Conservation (phyloP, 73 alveolate species). For the Paramecium caudatum region DNA sequence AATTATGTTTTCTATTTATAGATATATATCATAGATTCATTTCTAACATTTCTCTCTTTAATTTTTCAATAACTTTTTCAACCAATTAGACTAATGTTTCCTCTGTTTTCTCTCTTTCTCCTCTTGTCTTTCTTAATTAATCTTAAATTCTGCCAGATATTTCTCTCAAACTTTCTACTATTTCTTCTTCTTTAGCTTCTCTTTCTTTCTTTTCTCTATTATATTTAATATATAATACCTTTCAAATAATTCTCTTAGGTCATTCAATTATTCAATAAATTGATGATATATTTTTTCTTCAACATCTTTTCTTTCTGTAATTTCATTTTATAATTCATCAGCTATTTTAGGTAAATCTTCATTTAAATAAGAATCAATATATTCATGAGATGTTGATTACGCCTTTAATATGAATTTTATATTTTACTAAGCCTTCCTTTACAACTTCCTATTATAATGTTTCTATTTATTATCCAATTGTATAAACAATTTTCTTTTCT, state of each 20-base stretch:
- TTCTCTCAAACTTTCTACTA: constrained; percentile 74
- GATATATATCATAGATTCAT: constrained; percentile 70
- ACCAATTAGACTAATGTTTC: constrained; percentile 69
- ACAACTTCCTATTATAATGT: constrained; percentile 55
- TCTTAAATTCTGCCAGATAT: constrained; percentile 73
- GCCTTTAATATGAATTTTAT: constrained; percentile 44
- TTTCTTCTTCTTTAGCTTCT: constrained; percentile 75
- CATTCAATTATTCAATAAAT: constrained; percentile 70
- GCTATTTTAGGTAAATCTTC: constrained; percentile 76
- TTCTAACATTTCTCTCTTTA: constrained; percentile 78
- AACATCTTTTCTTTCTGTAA: constrained; percentile 74
- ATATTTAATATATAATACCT: constrained; percentile 28
- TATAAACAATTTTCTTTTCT: constrained; percentile 73
- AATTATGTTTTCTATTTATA: too few species aligned
- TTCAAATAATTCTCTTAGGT: constrained; percentile 72
- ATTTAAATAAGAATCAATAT: constrained; percentile 74
- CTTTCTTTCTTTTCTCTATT: constrained; percentile 74
- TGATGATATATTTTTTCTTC: constrained; percentile 74
- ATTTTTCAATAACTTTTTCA: constrained; percentile 73
- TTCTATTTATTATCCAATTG: constrained; percentile 73
- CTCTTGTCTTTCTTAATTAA: constrained; percentile 52
- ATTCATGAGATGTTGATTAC: constrained; percentile 71
- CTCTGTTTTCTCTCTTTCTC: constrained; percentile 75
- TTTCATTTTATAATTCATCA: constrained; percentile 76
- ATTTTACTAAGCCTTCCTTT: constrained; percentile 49